These are phyloP conservation scores for Penicillium palitans DNA, from an alignment of 2,329 filamentous ascomycete genomes.

Conservation along the genomic window DNA sequence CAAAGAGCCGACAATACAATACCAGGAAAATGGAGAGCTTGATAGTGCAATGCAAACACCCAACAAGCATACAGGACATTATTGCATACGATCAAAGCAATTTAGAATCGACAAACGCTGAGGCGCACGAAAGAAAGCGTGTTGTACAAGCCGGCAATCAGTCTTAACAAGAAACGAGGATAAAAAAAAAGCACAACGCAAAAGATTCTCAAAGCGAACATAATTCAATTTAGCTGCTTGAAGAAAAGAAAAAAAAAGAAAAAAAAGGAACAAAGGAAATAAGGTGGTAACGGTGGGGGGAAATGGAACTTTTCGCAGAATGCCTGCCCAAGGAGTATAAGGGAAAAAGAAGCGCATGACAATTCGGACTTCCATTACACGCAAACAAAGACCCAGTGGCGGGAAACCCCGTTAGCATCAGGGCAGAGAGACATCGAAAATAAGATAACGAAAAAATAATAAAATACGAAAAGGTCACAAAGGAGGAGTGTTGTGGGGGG, in stretches of 20 bases:
- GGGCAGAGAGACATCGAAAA: slow-evolving; percentile 18
- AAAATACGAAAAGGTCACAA: background rate
- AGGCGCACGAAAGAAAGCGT: slow-evolving; percentile 21
- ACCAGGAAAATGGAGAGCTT: background rate
- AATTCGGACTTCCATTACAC: slow-evolving; percentile 43
- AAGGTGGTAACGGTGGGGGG: slow-evolving; percentile 21
- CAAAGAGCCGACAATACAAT: background rate
- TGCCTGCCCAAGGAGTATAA: slow-evolving; percentile 46
- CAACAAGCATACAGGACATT: slow-evolving; percentile 13
- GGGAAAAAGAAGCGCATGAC: slow-evolving; percentile 34
- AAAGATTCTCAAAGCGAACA: slow-evolving; percentile 38
- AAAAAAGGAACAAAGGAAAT: slow-evolving; percentile 12
- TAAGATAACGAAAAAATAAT: slow-evolving; percentile 15
- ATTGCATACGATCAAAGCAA: slow-evolving; percentile 12
- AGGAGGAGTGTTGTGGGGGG: slow-evolving; percentile 4
- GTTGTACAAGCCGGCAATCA: slow-evolving; percentile 38
- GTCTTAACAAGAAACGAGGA: slow-evolving; percentile 25
- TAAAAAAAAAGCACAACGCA: slow-evolving; percentile 31
- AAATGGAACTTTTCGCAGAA: slow-evolving; percentile 48
- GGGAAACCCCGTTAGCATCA: slow-evolving; percentile 22
- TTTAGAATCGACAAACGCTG: slow-evolving; percentile 23
- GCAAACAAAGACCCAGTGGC: slow-evolving; percentile 34
- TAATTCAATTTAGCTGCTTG: slow-evolving; percentile 42
- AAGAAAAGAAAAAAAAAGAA: slow-evolving; percentile 24
- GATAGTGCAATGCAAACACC: slow-evolving; percentile 16